phyloP scores from a whole-genome alignment of 306 rosid genomes.

The Carpinus viminea region DNA sequence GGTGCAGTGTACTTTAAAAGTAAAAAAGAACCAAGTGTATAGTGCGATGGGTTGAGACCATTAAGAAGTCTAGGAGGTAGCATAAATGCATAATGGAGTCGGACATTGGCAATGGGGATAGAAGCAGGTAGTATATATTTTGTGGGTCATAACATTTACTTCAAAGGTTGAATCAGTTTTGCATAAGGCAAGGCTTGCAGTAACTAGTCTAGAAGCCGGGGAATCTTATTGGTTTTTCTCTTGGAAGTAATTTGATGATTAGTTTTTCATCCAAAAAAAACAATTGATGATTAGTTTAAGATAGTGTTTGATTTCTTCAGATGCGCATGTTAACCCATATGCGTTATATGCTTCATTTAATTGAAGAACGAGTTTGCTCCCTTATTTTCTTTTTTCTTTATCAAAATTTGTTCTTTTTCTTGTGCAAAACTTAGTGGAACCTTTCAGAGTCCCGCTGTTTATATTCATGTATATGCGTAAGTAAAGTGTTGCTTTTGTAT shows the following conservation, averaged over 20 bases:
- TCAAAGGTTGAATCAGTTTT: background rate
- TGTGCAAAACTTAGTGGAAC: background rate
- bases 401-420: background rate
- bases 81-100: background rate
- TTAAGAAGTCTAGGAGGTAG: background rate
- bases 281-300: background rate
- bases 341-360: background rate
- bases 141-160: background rate
- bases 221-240: background rate
- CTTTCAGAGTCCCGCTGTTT: background rate
- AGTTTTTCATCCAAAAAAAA: background rate
- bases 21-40: background rate
- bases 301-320: background rate
- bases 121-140: background rate
- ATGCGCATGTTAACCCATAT: background rate
- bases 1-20: background rate
- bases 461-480: background rate
- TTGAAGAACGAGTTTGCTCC: background rate
- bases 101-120: background rate
- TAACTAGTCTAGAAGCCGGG: background rate
- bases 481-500: background rate
- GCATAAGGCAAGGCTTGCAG: background rate
- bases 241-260: background rate
- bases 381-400: background rate
- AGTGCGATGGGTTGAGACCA: background rate